Percentiles rank a stretch among this genome's conserved stretches.
phyloP scores from a whole-genome alignment of 2,329 filamentous ascomycete genomes.

The Fusarium armeniacum region DNA sequence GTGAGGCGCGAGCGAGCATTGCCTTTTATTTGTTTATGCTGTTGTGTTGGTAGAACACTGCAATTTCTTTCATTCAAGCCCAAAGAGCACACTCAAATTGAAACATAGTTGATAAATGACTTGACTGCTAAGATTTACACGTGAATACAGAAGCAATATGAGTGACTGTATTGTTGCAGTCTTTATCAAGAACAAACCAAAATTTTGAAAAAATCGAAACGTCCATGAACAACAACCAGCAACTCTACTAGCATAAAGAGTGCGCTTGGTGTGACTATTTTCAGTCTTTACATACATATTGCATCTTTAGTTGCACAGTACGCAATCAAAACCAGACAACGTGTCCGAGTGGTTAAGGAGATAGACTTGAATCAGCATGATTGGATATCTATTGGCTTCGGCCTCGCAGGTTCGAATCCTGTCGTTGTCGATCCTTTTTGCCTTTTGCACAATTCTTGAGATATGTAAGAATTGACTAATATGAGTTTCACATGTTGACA shows the following conservation, averaged over 20 bases:
- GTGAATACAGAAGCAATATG: neutral
- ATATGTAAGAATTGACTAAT: too few relatives aligned
- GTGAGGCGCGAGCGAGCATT: constrained; percentile 12
- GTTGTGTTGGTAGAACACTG: neutral
- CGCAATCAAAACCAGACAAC: constrained; percentile 10
- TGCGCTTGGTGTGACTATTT: too few relatives aligned
- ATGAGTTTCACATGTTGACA: neutral
- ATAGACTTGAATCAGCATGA: constrained; percentile 13
- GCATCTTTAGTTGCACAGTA: rapidly evolving
- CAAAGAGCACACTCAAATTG: neutral
- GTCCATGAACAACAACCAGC: neutral
- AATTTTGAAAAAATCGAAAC: neutral
- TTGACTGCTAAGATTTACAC: neutral
- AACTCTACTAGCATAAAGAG: neutral
- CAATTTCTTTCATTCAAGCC: neutral
- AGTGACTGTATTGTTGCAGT: neutral
- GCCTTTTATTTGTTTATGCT: neutral
- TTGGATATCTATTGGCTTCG: constrained; percentile 27
- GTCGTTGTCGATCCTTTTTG: constrained; percentile 14
- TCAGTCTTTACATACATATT: neutral
- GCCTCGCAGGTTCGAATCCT: constrained; percentile 29
- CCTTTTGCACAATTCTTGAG: neutral
- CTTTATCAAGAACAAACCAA: too few relatives aligned
- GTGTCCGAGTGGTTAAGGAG: constrained; percentile 37
- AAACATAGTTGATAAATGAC: neutral